A percentile compares a stretch with the other conserved stretches of the same genome.
phyloP scores from a whole-genome alignment of 345 rosid genomes.

The Erucastrum elatum region DNA sequence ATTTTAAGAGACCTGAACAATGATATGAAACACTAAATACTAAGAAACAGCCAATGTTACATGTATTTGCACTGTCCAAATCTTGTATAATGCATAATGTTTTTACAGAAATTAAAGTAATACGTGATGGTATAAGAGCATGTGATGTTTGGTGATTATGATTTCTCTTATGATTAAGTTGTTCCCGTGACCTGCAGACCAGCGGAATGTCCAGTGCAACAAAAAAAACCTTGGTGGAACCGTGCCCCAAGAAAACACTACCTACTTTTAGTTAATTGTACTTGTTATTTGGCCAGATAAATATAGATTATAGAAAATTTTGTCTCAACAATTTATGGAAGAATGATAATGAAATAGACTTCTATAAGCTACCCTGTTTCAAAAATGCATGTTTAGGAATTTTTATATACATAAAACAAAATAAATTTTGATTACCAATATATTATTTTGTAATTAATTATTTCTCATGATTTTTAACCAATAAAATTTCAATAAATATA shows the following conservation, averaged over 20 bases:
- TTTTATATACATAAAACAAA: too few species aligned
- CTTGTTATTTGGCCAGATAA: neutral
- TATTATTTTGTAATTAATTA: too few species aligned
- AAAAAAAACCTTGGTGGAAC: conserved; percentile 8
- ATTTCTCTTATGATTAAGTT: neutral
- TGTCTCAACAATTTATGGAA: neutral
- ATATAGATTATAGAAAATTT: neutral
- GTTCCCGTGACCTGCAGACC: conserved; percentile 39
- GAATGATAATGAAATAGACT: neutral
- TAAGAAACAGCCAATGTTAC: conserved; percentile 13
- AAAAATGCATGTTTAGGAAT: too few species aligned
- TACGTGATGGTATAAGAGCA: conserved; percentile 20
- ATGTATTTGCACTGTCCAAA: conserved; percentile 17
- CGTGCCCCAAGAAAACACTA: conserved; percentile 6
- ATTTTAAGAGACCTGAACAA: neutral
- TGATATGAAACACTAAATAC: neutral
- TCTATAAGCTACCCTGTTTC: neutral
- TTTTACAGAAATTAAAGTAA: neutral
- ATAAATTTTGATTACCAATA: too few species aligned
- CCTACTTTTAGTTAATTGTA: neutral
- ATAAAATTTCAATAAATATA: too few species aligned
- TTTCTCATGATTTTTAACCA: too few species aligned
- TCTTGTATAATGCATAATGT: conserved; percentile 5
- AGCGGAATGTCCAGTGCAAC: conserved; percentile 31
- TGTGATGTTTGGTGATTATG: conserved; percentile 30